A percentile compares a stretch with the other conserved stretches of the same genome.
Evolutionary conservation across 2,329 filamentous ascomycete genomes (phyloP).

Genomic region (Xylariaceae sp.): DNA sequence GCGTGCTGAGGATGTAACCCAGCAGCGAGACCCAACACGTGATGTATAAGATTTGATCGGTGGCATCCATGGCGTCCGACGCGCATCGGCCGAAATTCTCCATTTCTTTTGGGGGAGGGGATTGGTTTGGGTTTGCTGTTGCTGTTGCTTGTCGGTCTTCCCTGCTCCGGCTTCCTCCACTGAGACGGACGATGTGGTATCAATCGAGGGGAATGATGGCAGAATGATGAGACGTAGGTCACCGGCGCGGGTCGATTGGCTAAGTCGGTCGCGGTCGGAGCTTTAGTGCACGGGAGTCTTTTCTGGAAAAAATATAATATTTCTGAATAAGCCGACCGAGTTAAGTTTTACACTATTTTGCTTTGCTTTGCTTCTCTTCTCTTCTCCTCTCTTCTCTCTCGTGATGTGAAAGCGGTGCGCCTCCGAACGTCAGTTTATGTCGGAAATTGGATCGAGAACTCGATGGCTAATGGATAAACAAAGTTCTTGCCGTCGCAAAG

Average conservation of each 20-base stretch:
- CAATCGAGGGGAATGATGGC: neutral
- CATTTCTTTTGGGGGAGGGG: no score
- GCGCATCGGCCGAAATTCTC: neutral
- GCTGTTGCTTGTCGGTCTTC: no score
- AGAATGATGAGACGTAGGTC: neutral
- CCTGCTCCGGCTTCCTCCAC: no score
- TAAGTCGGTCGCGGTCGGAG: neutral
- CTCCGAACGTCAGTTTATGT: neutral
- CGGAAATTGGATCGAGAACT: neutral
- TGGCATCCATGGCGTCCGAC: conserved; percentile 11
- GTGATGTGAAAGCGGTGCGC: neutral
- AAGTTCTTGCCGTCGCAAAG: no score
- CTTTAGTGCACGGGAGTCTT: neutral
- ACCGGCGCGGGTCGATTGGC: neutral
- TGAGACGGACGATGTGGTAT: neutral
- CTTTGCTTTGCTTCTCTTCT: no score
- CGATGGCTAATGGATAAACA: no score
- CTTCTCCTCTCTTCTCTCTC: neutral
- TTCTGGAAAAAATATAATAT: neutral
- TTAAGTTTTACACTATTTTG: neutral
- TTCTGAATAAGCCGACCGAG: neutral
- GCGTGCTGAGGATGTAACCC: conserved; percentile 20
- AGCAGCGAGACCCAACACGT: conserved; percentile 21
- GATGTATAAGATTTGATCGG: conserved; percentile 21
- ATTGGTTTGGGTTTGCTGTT: no score